These are phyloP conservation scores for Boehmeria nivea DNA, from an alignment of 306 rosid genomes.

Conservation along the genomic window DNA sequence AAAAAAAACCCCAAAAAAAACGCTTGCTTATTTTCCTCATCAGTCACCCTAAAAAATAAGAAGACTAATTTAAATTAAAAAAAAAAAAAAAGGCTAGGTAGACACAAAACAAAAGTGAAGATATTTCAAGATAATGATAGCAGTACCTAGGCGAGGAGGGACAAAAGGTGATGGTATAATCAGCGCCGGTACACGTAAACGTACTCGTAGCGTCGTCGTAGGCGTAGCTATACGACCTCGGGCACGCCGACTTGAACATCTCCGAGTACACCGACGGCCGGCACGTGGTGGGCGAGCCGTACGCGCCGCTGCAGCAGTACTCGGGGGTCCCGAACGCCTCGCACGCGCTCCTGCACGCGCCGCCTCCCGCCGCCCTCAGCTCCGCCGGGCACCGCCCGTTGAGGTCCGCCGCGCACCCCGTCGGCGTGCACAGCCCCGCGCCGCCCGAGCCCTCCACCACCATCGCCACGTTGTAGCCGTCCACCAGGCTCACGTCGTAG, in stretches of 20 bases:
- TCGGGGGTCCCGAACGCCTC: conserved; percentile 86
- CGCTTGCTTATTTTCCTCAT: too few relatives aligned
- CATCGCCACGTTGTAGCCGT: conserved; percentile 85
- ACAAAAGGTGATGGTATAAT: conserved; percentile 56
- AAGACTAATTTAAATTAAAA: too few relatives aligned
- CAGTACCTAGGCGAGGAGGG: conserved; percentile 65
- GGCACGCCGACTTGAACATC: conserved; percentile 60
- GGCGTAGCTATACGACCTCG: conserved; percentile 54
- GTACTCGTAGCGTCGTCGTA: conserved; percentile 57
- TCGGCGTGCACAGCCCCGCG: conserved; percentile 65
- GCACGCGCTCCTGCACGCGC: conserved; percentile 96
- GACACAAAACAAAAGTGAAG: not conserved
- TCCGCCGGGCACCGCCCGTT: conserved; percentile 77
- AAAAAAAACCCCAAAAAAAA: too few relatives aligned
- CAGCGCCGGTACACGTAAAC: conserved; percentile 53
- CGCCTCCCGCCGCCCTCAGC: conserved; percentile 51
- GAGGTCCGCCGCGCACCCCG: conserved; percentile 81
- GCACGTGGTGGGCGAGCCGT: conserved; percentile 41
- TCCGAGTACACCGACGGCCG: conserved; percentile 54
- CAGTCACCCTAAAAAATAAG: too few relatives aligned
- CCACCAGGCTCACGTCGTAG: conserved; percentile 93
- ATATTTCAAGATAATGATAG: not conserved
- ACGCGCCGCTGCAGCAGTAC: conserved; percentile 74
- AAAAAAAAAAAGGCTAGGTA: not conserved
- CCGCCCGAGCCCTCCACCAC: conserved; percentile 80